Percentiles rank a stretch among this genome's conserved stretches.
Evolutionary conservation across 1,284 basidiomycete species (phyloP).

Genomic region (Ustilago tritici): DNA sequence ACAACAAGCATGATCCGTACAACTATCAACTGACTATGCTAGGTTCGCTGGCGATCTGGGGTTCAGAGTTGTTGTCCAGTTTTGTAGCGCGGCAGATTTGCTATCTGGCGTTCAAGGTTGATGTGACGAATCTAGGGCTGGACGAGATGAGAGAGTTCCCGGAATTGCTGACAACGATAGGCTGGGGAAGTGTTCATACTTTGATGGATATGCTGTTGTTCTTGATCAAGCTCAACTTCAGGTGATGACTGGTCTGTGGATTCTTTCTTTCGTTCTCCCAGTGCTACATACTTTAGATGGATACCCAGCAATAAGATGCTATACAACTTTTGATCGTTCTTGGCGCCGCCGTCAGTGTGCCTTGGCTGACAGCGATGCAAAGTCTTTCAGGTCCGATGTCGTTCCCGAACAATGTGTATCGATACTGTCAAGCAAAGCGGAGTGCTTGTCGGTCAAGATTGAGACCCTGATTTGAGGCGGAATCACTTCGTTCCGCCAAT

Average conservation of each 20-base stretch:
- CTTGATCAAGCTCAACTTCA: constrained; percentile 67
- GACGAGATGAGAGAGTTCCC: constrained; percentile 74
- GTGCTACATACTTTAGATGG: constrained; percentile 5
- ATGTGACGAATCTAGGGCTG: constrained; percentile 73
- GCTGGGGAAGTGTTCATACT: constrained; percentile 74
- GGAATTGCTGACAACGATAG: constrained; percentile 69
- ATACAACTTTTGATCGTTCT: neutral
- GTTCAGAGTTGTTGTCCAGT: constrained; percentile 72
- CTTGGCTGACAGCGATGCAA: neutral
- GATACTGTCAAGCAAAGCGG: neutral
- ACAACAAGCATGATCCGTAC: constrained; percentile 73
- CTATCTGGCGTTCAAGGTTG: constrained; percentile 71
- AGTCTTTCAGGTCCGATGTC: too few relatives aligned
- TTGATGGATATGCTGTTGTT: constrained; percentile 74
- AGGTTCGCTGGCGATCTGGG: constrained; percentile 74
- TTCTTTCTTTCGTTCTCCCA: neutral
- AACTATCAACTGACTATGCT: constrained; percentile 74
- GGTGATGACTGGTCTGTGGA: neutral
- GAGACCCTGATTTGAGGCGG: constrained; percentile 1
- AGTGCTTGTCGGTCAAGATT: neutral
- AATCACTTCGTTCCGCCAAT: constrained; percentile 21
- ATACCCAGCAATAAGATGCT: constrained; percentile 1
- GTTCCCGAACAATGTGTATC: too few relatives aligned
- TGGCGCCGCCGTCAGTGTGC: neutral
- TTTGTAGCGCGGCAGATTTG: constrained; percentile 72